Evolutionary conservation across 805 yeast genomes (phyloP), one percentile per base, ranked within the genome.

Genomic region (Wickerhamiella brachini): DNA sequence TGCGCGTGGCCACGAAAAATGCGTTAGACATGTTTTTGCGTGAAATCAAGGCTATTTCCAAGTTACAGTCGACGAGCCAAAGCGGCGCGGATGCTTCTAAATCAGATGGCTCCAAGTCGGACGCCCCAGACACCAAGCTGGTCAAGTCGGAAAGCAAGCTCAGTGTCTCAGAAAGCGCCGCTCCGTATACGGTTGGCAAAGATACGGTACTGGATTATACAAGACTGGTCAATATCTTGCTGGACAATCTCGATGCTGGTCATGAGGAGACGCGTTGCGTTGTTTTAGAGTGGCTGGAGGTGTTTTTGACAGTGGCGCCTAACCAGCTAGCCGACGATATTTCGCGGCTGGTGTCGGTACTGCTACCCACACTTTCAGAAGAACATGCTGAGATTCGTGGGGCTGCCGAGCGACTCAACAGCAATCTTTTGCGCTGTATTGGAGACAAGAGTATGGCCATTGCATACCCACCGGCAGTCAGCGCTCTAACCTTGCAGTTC

Each of bases 161-260:
- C 23, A n/a, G 4, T 45, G 3, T 10, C 15, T 9, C 17, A 5
- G 20, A 7, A 26, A 43, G 47, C 21, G 13, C 38, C 17, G 23
- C 76, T 5, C 62, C 77, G 15, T 80, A 83, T 61, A 71, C 78
- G 9, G 80, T 83, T 0, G 86, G 88, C 3, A 96, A 88, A 64
- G 95, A 89, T 62, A 79, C 88, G 20, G 79, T 76, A 52, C 73
- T 90, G 31, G 90, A 88, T 66, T 85, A 79, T 59, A 79, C 90
- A 5, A 82, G 79, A 56, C 81, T 90, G 44, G 81, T 88, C 37
- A 86, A 82, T 47, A 86, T 90, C 42, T 65, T 93, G 47, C 77
- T 90, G n/a, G 78, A 87, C 1, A 85, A 86, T 55, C 71, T 93
- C 49, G 85, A 85, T 54, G 78, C 81, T 1, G 74, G 83, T 1